Evolutionary conservation across 2,329 filamentous ascomycete species (phyloP), one percentile per base, ranked within the genome.

Genomic region (Stemphylium lycopersici): DNA sequence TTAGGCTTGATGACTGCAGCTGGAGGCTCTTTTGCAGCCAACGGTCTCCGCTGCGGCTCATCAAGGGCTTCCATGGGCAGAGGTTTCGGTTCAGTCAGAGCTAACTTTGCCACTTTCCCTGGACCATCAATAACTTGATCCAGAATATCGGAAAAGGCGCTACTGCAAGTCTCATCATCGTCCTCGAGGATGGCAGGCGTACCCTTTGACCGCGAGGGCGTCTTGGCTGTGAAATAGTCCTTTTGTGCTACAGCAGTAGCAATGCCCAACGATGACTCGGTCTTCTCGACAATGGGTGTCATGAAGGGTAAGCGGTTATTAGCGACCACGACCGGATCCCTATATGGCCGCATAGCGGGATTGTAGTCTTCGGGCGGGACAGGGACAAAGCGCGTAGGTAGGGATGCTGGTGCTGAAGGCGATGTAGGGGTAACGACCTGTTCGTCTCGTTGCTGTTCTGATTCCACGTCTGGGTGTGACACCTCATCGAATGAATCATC

Each of bases 201-300:
- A 48, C 74, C 73, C 50, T 72, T 76, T 18, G 77, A 83, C 65
- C 87, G 88, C 64, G 86, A 91, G 13, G 92, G 92, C 4, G 91
- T 96, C 76, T 95, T 96, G 43, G 86, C 83, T 48, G 82, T 83
- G 67, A 86, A 79, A 73, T 83, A 83, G 61, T 83, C 83, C 73
- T 84, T 83, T 61, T 81, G 77, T 47, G 85, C 82, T 46, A 65
- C 66, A 47, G 62, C 66, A 24, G 74, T 76, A 37, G 67, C 69
- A 47, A 73, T 66, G 32, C 88, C 88, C 4, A 98, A 78, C 0
- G 93, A 97, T 10, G 88, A 90, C 76, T 99, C 95, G 0, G 95
- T 99, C 66, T 91, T 88, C 75, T 99, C 95, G 1, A 95, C 93
- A 62, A 99, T 99, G 1, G 95, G 95, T 0, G 95, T 99, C 95